A percentile compares a stretch with the other conserved stretches of the same genome.
Evolutionary conservation across 495 filamentous ascomycete genomes (phyloP).

Genomic region (Lichenothelia convexa): DNA sequence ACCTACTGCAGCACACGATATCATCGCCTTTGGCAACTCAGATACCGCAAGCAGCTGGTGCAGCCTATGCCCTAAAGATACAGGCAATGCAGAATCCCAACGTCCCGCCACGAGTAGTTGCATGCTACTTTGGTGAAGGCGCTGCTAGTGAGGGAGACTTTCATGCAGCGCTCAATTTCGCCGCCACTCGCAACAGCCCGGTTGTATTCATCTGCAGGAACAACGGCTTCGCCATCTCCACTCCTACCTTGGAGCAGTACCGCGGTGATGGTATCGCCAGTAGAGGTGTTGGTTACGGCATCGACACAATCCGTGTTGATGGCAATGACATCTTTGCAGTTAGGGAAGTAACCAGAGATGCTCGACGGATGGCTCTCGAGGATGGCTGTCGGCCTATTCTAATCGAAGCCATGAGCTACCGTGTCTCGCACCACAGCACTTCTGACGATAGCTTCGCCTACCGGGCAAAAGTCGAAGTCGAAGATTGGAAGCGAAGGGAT

Average conservation of each 20-base stretch:
- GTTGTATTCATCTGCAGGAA: constrained; percentile 93
- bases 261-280: constrained; percentile 93
- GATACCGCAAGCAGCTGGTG: constrained; percentile 83
- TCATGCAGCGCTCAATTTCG: constrained; percentile 91
- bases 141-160: constrained; percentile 96
- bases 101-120: constrained; percentile 47
- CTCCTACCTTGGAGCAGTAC: constrained; percentile 90
- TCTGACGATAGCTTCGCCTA: constrained; percentile 97
- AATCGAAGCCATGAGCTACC: constrained; percentile 95
- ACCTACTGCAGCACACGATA: too few species aligned
- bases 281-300: constrained; percentile 87
- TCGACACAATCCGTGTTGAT: constrained; percentile 90
- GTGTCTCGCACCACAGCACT: constrained; percentile 91
- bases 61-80: constrained; percentile 86
- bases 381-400: constrained; percentile 67
- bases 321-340: constrained; percentile 97
- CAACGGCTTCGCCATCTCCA: constrained; percentile 93
- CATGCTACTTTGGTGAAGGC: constrained; percentile 95
- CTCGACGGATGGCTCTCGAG: constrained; percentile 55
- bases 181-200: constrained; percentile 79
- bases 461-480: constrained; percentile 80
- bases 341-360: constrained; percentile 61
- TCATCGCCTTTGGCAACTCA: constrained; percentile 89
- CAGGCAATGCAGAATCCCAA: constrained; percentile 57
- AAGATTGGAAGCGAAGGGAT: constrained; percentile 93